Base-by-base conservation (phyloP, 2,329 filamentous ascomycete species). In the Mycocentrospora acerina region DNA sequence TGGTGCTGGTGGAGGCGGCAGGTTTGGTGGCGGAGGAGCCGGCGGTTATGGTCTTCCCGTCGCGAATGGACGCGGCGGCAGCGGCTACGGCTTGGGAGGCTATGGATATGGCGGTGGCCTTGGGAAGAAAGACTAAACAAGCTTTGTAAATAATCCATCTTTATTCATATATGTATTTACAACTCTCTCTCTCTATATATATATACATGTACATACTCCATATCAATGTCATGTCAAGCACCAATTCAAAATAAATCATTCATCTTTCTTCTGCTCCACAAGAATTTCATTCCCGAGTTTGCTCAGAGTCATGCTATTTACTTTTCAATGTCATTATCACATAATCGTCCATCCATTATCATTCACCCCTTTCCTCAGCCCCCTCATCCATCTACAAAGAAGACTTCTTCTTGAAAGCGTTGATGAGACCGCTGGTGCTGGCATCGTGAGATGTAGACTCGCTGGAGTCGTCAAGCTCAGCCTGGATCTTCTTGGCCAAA, bases 381-480 rank as follows among this genome's bases (percentile, higher is more conserved):
- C 18, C 24, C 14, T 26, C 30, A 10, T 11, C 16, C 39, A 35
- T 42, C 43, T 59, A 65, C 56, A 61, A 57, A 40, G 58, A 71
- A 37, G 78, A 71, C 77, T 80, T 83, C 74, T 85, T 83, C 85
- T 95, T 95, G 77, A 96, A 98, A 8, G 88, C 88, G 44, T 85
- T 85, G 70, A 98, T 90, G 54, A 98, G 77, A 18, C 90, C 88
- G 49, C 83, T 88, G 9, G 93, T 98, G 59, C 87, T 93, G 47
- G 82, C 75, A 69, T 98, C 93, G 72, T 98, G 93, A 42, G 79
- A 80, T 42, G 75, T 74, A 37, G 83, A 83, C 57, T 80, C 82
- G 45, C 81, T 87, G n/a, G 79, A 70, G 64, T 85, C 79, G 53
- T 96, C 90, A 42, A 98, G 79, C 78, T 98, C 93, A 62, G 72